Evolutionary conservation across 371 early-diverging fungal genomes (phyloP), one percentile per base, ranked within the genome.

Genomic region (Mucor saturninus): DNA sequence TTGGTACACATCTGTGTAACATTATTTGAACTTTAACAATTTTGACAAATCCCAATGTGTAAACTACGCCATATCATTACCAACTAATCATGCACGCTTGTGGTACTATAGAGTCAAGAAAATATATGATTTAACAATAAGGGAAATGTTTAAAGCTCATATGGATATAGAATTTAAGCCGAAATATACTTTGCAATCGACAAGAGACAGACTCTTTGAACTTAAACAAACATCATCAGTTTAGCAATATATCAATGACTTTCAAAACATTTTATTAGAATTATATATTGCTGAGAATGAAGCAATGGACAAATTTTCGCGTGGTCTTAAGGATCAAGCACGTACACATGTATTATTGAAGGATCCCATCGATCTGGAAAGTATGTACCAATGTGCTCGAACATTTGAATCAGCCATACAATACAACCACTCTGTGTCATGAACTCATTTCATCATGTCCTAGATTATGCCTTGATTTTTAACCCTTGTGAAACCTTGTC

Each of bases 361-460:
- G 0, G 56, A 56, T 30, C 56, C 56, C 0, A 30, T 56, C n/a
- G 56, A 56, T 15, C 32, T 56, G 14, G 56, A 56, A 13, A 28
- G 29, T 5, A 56, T 56, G 4, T 49, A 49, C 7, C 49, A 39
- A 5, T 11, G 3, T 14, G 50, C 51, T 0, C 8, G 49, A 7
- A 7, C 37, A 2, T 50, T 39, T 59, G 59, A 59, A 21, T 43
- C 45, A 39, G 13, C 56, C 4, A 26, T 9, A 7, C 56, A 11
- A 21, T 14, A 21, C 3, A 30, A 43, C 30, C 37, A 2, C 10
- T 9, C 3, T 26, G 21, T 1, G 32, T 13, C 4, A 5, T 10
- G 29, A 38, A 5, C 5, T 38, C 5, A 6, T 6, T 6, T 38
- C 10, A 38, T 38, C 38, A 38, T 38, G 10, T 38, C 6, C 38